These are phyloP conservation scores for Cinnamomum micranthum DNA, from an alignment of 164 flowering plant genomes.

Conservation along the genomic window DNA sequence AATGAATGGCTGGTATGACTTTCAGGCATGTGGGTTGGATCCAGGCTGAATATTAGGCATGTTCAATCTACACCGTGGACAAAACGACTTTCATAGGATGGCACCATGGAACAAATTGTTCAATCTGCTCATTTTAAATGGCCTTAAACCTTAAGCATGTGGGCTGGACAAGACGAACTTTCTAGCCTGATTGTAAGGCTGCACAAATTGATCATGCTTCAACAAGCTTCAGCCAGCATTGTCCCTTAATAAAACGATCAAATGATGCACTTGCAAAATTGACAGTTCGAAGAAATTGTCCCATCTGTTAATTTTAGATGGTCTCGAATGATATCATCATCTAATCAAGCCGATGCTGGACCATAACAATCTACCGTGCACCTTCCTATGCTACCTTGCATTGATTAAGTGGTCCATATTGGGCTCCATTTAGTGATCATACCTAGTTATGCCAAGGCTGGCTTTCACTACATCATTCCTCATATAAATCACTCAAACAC, in stretches of 20 bases:
- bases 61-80: too few species aligned
- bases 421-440: not conserved
- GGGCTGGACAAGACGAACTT: too few species aligned
- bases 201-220: too few species aligned
- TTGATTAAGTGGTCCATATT: not conserved
- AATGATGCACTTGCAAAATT: too few species aligned
- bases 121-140: not conserved
- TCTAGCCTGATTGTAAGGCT: too few species aligned
- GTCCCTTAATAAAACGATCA: too few species aligned
- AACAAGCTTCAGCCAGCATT: too few species aligned
- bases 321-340: not conserved
- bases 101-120: not conserved
- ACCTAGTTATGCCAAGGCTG: not conserved
- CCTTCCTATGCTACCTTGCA: not conserved
- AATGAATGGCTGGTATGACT: too few species aligned
- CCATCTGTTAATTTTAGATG: not conserved
- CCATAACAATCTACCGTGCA: not conserved
- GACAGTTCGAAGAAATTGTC: not conserved
- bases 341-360: not conserved
- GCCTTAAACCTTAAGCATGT: not conserved
- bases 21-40: too few species aligned
- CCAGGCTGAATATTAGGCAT: too few species aligned
- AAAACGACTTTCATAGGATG: not conserved
- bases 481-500: too few species aligned
- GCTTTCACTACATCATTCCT: not conserved